Base-by-base conservation (phyloP, 2,329 filamentous ascomycete genomes). In the Fusarium sp. region DNA sequence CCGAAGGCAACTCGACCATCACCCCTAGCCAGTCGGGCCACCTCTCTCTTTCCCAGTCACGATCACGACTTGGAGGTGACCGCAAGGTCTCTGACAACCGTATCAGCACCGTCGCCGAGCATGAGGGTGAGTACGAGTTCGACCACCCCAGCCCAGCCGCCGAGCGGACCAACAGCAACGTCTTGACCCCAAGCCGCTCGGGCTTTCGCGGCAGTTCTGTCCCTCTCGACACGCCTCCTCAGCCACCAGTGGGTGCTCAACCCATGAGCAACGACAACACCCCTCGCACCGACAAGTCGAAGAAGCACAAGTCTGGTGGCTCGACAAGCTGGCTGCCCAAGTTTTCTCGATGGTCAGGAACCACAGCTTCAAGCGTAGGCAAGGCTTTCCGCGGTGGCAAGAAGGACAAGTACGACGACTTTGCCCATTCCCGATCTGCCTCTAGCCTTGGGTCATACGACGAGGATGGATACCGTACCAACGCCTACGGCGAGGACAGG, bases 291-390 rank as follows among this genome's bases (percentile, higher is more conserved):
- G 90, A 93, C 6, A 93, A 92, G 80, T 87, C 88, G 67, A 92
- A 91, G 79, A 97, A 97, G 82, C 92, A 96, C 82, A 97, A 97
- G 78, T 95, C 93, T 1, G 91, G 87, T 76, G 89, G 89, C 62
- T 96, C 93, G 0, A 93, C 92, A 0, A 84, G 87, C 56, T 89
- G 88, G 84, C 91, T 97, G 67, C 93, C 94, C 23, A 97, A 97
- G 82, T 94, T 97, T 68, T 98, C 96, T 6, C 89, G 96, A 44
- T 99, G 96, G 96, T 98, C 95, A 0, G 96, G 96, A 81, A 98
- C 95, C 2, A 99, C 96, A 0, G 88, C 94, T 4, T 97, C 93
- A 0, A 97, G 93, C 65, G 89, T 93, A 44, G 90, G 92, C 46
- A 91, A 91, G 72, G 91, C 90, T 40, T 91, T 94, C 78, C 88